These are phyloP conservation scores for Medicago ruthenica DNA, from an alignment of 306 rosid genomes.

Conservation along the genomic window DNA sequence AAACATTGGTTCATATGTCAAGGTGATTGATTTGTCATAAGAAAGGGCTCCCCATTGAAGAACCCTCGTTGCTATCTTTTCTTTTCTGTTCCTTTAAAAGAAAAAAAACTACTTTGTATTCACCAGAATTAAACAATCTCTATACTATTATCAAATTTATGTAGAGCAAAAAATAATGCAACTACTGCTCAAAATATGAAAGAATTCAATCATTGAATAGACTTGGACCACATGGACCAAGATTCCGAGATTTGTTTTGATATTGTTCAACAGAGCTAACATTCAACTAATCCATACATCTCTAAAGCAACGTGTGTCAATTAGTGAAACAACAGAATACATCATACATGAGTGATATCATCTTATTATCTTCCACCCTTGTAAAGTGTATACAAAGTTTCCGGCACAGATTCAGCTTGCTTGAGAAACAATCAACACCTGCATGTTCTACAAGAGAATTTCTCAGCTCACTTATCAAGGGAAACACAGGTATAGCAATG, in stretches of 20 bases:
- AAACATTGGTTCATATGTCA: no score
- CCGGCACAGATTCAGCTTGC: constrained; percentile 24
- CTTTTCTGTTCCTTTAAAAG: not conserved
- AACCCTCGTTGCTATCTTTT: not conserved
- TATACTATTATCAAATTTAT: not conserved
- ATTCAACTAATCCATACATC: constrained; percentile 33
- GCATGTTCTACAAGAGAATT: constrained; percentile 27
- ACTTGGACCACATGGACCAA: not conserved
- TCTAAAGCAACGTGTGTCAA: constrained; percentile 13
- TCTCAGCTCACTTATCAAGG: constrained; percentile 24
- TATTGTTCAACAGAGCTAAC: constrained; percentile 12
- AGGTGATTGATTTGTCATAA: no score
- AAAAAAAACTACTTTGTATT: not conserved
- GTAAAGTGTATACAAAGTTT: constrained; percentile 13
- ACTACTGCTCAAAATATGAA: constrained; percentile 2
- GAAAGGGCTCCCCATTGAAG: not conserved
- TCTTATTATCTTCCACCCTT: constrained; percentile 14
- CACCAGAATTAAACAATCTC: not conserved
- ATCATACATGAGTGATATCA: not conserved
- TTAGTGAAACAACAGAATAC: constrained; percentile 14
- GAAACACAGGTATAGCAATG: not conserved
- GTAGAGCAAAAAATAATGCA: not conserved
- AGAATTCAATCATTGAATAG: constrained; percentile 1
- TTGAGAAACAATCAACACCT: constrained; percentile 33
- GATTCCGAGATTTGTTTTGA: constrained; percentile 15